A percentile compares a stretch with the other conserved stretches of the same genome.
Evolutionary conservation across 305 asterid species (phyloP).

Genomic region (Fraxinus xanthoxyloides): DNA sequence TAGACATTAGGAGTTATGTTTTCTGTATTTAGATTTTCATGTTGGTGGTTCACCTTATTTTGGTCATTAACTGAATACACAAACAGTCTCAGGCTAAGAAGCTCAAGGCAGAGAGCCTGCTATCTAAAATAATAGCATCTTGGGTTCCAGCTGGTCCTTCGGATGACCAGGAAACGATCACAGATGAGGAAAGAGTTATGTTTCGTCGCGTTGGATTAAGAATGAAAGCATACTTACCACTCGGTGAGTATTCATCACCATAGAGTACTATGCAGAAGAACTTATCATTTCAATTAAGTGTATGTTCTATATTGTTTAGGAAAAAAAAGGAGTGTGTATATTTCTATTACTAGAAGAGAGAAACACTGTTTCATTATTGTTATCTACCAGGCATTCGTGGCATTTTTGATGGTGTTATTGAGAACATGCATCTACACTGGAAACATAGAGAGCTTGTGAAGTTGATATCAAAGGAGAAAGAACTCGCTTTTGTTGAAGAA

Average conservation of each 20-base stretch:
- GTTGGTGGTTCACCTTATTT: slow-evolving; percentile 15
- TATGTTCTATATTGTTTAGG: background rate
- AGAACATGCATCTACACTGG: slow-evolving; percentile 99
- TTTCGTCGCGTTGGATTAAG: slow-evolving; percentile 83
- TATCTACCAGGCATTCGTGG: slow-evolving; percentile 79
- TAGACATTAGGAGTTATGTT: background rate
- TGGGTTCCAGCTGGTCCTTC: slow-evolving; percentile 90
- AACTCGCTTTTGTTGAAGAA: slow-evolving; percentile 79
- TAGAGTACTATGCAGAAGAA: slow-evolving; percentile 3
- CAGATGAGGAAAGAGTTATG: slow-evolving; percentile 95
- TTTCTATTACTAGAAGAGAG: background rate
- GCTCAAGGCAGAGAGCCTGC: slow-evolving; percentile 82
- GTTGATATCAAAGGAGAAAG: slow-evolving; percentile 89
- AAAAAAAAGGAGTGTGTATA: background rate
- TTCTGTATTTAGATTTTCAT: background rate
- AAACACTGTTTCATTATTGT: slow-evolving; percentile 26
- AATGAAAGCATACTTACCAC: slow-evolving; percentile 93
- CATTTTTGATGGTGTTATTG: slow-evolving; percentile 96
- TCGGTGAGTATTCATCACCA: slow-evolving; percentile 57
- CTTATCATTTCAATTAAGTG: slow-evolving; percentile 16
- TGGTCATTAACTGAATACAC: slow-evolving; percentile 24
- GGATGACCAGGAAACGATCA: slow-evolving; percentile 93
- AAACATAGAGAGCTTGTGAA: slow-evolving; percentile 97
- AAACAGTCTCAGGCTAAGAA: slow-evolving; percentile 87
- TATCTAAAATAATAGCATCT: slow-evolving; percentile 78